Percentiles rank a stretch among this genome's conserved stretches.
phyloP scores from a whole-genome alignment of 225 moss, liverwort and hornwort genomes.

The Asterella californica region DNA sequence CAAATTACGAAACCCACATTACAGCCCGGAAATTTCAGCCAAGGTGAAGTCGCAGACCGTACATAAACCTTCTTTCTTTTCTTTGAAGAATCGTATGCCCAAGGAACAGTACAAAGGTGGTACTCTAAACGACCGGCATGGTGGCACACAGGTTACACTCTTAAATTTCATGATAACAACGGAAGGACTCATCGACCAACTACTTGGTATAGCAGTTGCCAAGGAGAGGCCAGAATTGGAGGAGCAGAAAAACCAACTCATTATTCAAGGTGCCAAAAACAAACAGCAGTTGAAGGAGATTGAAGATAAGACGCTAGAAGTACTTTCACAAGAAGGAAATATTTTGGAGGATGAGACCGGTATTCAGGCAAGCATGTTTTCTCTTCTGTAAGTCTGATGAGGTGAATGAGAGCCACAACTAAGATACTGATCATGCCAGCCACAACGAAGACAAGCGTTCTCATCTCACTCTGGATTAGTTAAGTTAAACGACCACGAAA shows the following conservation, averaged over 20 bases:
- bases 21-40: conserved; percentile 80
- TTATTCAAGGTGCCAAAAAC: conserved; percentile 83
- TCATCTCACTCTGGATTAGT: too few relatives aligned
- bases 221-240: conserved; percentile 83
- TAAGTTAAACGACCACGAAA: neutral
- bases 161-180: conserved; percentile 92
- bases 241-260: conserved; percentile 77
- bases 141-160: conserved; percentile 56
- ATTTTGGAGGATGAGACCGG: conserved; percentile 90
- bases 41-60: conserved; percentile 40
- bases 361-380: conserved; percentile 49
- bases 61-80: neutral
- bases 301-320: conserved; percentile 79
- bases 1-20: conserved; percentile 78
- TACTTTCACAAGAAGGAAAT: conserved; percentile 89
- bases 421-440: neutral
- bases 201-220: conserved; percentile 75
- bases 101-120: too few relatives aligned
- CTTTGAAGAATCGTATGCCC: neutral
- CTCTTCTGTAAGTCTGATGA: neutral
- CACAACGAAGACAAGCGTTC: neutral
- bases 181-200: conserved; percentile 76
- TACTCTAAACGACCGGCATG: conserved; percentile 4
- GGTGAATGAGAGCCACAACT: neutral
- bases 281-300: conserved; percentile 80